Evolutionary conservation across 2,329 filamentous ascomycete species (phyloP).

Genomic region (Clarireedia homoeocarpa): DNA sequence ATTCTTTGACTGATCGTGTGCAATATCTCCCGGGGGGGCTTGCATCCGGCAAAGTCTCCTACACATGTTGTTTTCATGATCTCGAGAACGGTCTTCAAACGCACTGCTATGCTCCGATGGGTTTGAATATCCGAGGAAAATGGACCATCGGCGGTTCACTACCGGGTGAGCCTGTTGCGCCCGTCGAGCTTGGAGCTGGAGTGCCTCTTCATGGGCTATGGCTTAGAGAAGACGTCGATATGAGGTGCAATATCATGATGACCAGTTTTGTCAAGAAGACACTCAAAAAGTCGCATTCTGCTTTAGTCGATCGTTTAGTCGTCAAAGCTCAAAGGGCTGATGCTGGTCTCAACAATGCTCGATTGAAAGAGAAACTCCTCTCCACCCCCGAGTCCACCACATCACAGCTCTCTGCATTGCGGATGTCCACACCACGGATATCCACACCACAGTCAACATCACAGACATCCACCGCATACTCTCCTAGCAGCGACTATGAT

Average conservation of each 20-base stretch:
- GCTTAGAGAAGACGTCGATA: conserved; percentile 76
- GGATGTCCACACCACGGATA: not conserved
- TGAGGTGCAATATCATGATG: conserved; percentile 73
- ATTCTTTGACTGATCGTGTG: conserved; percentile 69
- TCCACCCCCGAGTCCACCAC: not conserved
- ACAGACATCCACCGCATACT: conserved; percentile 3
- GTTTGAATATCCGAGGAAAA: conserved; percentile 68
- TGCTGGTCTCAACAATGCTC: conserved; percentile 14
- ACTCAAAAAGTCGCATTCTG: conserved; percentile 65
- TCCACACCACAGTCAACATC: not conserved
- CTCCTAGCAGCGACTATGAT: conserved; percentile 10
- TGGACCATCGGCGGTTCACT: conserved; percentile 69
- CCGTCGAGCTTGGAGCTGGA: conserved; percentile 57
- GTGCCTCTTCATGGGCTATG: conserved; percentile 65
- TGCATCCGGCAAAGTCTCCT: conserved; percentile 60
- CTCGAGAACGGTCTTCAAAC: conserved; percentile 67
- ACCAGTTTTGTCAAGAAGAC: conserved; percentile 74
- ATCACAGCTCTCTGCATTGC: not conserved
- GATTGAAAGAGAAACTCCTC: conserved; percentile 6
- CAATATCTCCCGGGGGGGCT: conserved; percentile 61
- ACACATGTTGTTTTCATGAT: conserved; percentile 75
- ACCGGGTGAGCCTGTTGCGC: conserved; percentile 59
- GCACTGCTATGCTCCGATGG: conserved; percentile 75
- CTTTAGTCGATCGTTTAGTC: conserved; percentile 58
- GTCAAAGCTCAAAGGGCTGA: conserved; percentile 37